Percentiles rank a stretch among this genome's conserved stretches.
phyloP scores from a whole-genome alignment of 1,284 basidiomycete genomes.

The Termitomyces sp. region DNA sequence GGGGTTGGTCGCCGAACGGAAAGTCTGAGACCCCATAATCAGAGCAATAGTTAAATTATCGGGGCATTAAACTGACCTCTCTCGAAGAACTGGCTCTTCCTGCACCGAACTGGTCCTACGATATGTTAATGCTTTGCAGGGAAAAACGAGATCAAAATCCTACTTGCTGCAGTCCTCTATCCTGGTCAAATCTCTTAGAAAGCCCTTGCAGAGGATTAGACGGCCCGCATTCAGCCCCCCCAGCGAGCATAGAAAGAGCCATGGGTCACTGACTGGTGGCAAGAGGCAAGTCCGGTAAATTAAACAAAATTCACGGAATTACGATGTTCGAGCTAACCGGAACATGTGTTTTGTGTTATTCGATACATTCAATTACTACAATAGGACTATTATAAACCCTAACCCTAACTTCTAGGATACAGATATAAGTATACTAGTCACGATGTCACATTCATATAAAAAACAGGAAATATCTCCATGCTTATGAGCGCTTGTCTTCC shows the following conservation, averaged over 20 bases:
- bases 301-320: conserved; percentile 7
- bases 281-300: neutral
- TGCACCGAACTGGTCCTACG: conserved; percentile 60
- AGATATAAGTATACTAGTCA: conserved; percentile 4
- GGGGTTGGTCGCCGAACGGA: conserved; percentile 48
- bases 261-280: conserved; percentile 31
- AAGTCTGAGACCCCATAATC: conserved; percentile 34
- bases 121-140: conserved; percentile 4
- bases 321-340: conserved; percentile 1
- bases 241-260: conserved; percentile 72
- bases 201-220: conserved; percentile 76
- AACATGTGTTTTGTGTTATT: conserved; percentile 21
- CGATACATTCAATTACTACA: conserved; percentile 18
- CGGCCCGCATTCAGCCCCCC: conserved; percentile 75
- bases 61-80: conserved; percentile 37
- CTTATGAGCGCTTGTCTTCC: conserved; percentile 18
- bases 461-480: neutral
- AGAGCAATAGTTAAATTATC: neutral
- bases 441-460: conserved; percentile 1
- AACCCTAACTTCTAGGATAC: conserved; percentile 14
- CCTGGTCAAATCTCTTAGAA: conserved; percentile 71
- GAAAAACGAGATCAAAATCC: conserved; percentile 11
- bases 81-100: conserved; percentile 51
- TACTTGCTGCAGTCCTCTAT: conserved; percentile 77
- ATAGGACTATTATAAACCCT: conserved; percentile 21